Percentiles rank a stretch among this genome's conserved stretches.
phyloP scores from a whole-genome alignment of 2,329 filamentous ascomycete genomes.

The Fusarium proliferatum region DNA sequence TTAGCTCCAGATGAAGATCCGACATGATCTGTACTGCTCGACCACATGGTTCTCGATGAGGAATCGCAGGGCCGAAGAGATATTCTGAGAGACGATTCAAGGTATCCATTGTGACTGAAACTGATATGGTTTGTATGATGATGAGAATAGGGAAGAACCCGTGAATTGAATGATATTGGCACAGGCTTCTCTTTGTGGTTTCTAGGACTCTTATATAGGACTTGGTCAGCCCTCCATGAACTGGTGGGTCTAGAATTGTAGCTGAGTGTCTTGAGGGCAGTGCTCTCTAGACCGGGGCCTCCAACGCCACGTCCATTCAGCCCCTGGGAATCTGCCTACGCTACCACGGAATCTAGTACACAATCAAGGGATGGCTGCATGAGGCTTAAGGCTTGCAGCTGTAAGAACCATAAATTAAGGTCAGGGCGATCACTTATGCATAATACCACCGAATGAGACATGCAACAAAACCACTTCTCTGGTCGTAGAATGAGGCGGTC shows the following conservation, averaged over 20 bases:
- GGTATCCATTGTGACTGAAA: conserved; percentile 20
- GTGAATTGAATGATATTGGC: background rate
- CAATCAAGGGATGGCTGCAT: conserved; percentile 4
- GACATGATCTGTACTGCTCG: conserved; percentile 54
- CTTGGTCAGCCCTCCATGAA: background rate
- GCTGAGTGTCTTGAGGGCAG: conserved; percentile 20
- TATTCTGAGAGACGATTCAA: conserved; percentile 36
- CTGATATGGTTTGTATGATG: background rate
- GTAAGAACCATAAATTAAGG: background rate
- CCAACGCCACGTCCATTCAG: conserved; percentile 28
- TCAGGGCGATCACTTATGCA: background rate
- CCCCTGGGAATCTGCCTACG: conserved; percentile 25
- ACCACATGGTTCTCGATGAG: conserved; percentile 31
- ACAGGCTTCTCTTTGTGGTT: background rate
- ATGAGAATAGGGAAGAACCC: background rate
- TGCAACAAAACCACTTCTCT: conserved; percentile 11
- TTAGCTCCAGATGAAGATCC: conserved; percentile 62
- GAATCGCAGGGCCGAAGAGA: conserved; percentile 27
- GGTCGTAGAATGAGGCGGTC: conserved; percentile 25
- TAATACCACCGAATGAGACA: background rate
- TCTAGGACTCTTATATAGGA: conserved; percentile 33
- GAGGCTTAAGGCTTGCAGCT: conserved; percentile 1
- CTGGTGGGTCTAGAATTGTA: conserved; percentile 18
- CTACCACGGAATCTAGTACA: conserved; percentile 1
- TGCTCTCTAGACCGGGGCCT: conserved; percentile 37